Conservation (phyloP, 2,329 filamentous ascomycete genomes). For the Dactylellina drechsleri region DNA sequence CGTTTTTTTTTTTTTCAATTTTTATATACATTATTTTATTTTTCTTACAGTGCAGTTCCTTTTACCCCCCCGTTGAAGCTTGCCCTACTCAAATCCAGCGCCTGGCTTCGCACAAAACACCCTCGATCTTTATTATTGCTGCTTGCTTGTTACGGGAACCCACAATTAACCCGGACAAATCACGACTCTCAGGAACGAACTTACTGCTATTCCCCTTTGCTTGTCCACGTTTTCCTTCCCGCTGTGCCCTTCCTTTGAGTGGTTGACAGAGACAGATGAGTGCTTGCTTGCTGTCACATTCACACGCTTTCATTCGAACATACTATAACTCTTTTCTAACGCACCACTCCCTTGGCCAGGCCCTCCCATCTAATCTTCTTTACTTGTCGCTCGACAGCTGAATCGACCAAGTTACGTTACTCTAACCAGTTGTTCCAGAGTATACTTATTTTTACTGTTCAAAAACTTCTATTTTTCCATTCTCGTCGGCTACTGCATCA, state of each 20-base stretch:
- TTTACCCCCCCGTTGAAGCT: constrained; percentile 6
- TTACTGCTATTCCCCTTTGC: constrained; percentile 7
- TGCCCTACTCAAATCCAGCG: constrained; percentile 1
- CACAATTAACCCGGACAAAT: constrained; percentile 34
- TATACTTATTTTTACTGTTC: not conserved
- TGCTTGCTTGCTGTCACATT: constrained; percentile 36
- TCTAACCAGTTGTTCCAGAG: constrained; percentile 3
- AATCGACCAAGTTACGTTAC: constrained; percentile 8
- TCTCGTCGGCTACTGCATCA: constrained; percentile 40
- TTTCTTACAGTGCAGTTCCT: constrained; percentile 5
- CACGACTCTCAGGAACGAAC: constrained; percentile 23
- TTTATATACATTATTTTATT: constrained; percentile 11
- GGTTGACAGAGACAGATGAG: constrained; percentile 35
- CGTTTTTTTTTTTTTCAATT: constrained; percentile 19
- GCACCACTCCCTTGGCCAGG: constrained; percentile 8
- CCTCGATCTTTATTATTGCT: constrained; percentile 5
- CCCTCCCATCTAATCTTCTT: constrained; percentile 47
- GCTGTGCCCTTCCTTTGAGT: constrained; percentile 26
- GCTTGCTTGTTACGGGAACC: constrained; percentile 29
- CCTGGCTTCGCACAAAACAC: not conserved
- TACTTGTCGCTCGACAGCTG: constrained; percentile 48
- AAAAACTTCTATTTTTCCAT: constrained; percentile 4
- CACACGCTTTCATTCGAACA: not conserved
- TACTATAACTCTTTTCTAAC: constrained; percentile 24
- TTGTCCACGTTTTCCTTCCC: constrained; percentile 51